Evolutionary conservation across 192 early-diverging fungal genomes (phyloP), one percentile per base, ranked within the genome.

Genomic region (Podila epicladia): DNA sequence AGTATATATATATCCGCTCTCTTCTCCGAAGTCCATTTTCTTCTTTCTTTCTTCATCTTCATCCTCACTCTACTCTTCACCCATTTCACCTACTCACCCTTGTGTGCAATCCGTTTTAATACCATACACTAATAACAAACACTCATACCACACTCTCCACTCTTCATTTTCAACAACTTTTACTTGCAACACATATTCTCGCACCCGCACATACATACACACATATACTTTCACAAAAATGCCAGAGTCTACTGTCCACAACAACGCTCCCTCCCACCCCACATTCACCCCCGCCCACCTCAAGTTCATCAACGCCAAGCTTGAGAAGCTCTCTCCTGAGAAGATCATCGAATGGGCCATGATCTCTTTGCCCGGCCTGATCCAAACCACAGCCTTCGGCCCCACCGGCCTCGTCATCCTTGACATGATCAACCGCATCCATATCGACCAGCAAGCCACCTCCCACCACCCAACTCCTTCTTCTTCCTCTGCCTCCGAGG

Each of bases 341-440:
- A 89, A 96, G 85, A 92, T 97, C 75, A 85, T 97, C 37, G 89
- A 92, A 37, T 98, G 96, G 97, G 97, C 96, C 48, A 85, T 93
- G 45, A 76, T 92, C 63, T 89, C 93, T 8, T 88, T 98, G 33
- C 91, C 91, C 22, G 87, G 87, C 15, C 87, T 98, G 19, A 96
- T 91, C 82, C 97, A 98, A 82, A 97, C 95, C 50, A 97, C 97
- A 29, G 95, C 97, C 28, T 97, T 98, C 82, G 97, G 97, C 8
- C 90, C 94, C 31, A 95, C 97, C 7, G 97, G 97, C 41, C 88
- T 94, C 72, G 95, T 92, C 68, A 94, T 94, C 66, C 78, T 93
- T 37, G 94, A 98, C 83, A 94, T 98, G 84, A 88, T 96, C 65
- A 85, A 85, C 64, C 91, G 93, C 64, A 88, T 94, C 58, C 87